Base-by-base conservation (phyloP, 202 grass and related monocot species). In the Saccharum hybrid region DNA sequence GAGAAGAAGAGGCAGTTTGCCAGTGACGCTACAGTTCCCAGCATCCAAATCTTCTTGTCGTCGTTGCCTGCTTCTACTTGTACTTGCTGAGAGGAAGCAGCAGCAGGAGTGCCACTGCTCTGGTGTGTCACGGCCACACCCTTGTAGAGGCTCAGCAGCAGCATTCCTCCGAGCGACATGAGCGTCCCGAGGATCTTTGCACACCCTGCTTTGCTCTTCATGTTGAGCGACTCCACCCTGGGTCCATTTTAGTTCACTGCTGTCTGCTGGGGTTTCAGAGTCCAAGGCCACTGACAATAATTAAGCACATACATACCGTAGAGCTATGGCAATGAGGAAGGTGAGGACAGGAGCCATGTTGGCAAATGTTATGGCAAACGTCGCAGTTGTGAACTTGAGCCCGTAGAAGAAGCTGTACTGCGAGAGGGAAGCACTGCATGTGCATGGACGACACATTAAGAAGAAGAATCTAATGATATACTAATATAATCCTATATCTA, bases 321-420 rank as follows among this genome's bases (percentile, higher is more conserved):
- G 69, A 52, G 61, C 46, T 16, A 91, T 72, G 46, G 94, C 75
- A 14, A 94, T 87, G 11, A 94, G 72, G 86, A 97, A 97, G 81
- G 94, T 97, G 66, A 92, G 63, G 16, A 97, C 92, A 2, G 88
- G 92, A 21, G 91, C 46, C 66, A 93, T 77, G 61, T 94, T 97
- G 70, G 87, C 56, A 82, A 97, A 97, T 42, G 94, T 93, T 40
- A 93, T 89, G 31, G 94, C 74, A 4, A 94, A 94, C 2, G 94
- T 97, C 8, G 90, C 86, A 1, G 94, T 90, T 15, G 94, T 94
- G 46, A 88, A 84, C 66, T 92, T 85, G 75, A 97, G 40, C 16
- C 94, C 92, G 0, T 88, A 66, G 75, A 89, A 94, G 86, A 92
- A 94, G 72, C 69, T 78, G 75, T 88, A 97, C 72, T 97, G 94